These are phyloP conservation scores for Cymbopogon citratus DNA, from an alignment of 176 grass and related monocot species.

Conservation along the genomic window DNA sequence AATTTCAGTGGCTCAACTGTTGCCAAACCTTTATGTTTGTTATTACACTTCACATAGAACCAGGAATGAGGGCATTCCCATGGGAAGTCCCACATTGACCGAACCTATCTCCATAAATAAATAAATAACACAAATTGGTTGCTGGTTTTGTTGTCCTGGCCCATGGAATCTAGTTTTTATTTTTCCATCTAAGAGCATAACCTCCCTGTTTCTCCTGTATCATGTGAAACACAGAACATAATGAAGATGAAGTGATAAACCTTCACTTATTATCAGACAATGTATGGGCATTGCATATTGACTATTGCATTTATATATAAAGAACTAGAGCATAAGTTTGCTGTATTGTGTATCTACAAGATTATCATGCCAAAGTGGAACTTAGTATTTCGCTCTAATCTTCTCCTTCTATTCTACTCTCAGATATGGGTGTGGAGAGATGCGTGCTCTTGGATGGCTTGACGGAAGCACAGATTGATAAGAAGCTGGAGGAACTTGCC, in stretches of 20 bases:
- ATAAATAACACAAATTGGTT: background rate
- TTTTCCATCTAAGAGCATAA: background rate
- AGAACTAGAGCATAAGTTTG: background rate
- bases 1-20: background rate
- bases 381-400: background rate
- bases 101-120: background rate
- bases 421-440: slow-evolving; percentile 71
- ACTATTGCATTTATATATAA: background rate
- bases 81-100: background rate
- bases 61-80: background rate
- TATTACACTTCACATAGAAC: background rate
- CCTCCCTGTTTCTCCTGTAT: background rate
- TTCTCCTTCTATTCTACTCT: background rate
- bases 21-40: background rate
- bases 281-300: background rate
- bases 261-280: background rate
- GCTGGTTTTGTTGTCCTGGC: background rate
- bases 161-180: background rate
- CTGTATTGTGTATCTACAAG: background rate
- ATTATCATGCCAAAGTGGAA: background rate
- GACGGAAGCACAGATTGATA: slow-evolving; percentile 56
- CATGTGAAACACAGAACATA: background rate
- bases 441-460: slow-evolving; percentile 60
- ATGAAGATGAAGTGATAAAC: background rate
- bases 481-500: slow-evolving; percentile 64